Conservation (phyloP, 306 rosid species). For the Vigna nakashimae region DNA sequence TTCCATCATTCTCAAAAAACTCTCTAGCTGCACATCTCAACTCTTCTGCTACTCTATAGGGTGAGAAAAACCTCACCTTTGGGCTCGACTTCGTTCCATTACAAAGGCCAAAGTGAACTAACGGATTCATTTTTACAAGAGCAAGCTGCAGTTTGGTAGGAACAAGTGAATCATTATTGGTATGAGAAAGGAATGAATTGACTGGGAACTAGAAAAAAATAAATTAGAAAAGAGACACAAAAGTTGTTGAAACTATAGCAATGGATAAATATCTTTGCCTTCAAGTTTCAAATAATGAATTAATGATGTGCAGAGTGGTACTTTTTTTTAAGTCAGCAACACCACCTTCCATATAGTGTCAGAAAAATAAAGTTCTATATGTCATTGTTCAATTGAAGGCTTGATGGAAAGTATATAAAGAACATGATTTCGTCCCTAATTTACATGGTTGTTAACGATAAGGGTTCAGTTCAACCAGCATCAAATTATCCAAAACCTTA, state of each 20-base stretch:
- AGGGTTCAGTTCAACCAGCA: background rate
- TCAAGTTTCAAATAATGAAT: background rate
- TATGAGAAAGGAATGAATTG: constrained; percentile 1
- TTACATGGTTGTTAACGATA: background rate
- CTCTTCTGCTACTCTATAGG: constrained; percentile 73
- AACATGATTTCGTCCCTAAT: background rate
- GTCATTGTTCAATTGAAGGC: background rate
- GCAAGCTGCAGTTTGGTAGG: constrained; percentile 56
- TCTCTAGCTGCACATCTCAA: constrained; percentile 84
- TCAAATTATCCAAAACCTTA: background rate
- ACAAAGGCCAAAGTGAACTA: constrained; percentile 83
- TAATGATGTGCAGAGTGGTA: background rate
- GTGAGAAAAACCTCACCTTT: constrained; percentile 66
- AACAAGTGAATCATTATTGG: background rate
- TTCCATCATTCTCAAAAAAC: constrained; percentile 69
- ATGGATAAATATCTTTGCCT: background rate
- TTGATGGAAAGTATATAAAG: background rate
- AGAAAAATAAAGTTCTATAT: background rate
- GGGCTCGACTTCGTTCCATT: constrained; percentile 85
- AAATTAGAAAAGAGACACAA: background rate
- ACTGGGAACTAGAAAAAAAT: background rate
- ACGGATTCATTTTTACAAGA: constrained; percentile 68
- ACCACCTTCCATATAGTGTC: background rate
- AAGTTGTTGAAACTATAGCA: background rate
- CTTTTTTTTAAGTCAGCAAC: background rate